Evolutionary conservation across 305 asterid species (phyloP).

Genomic region (Fraxinus platypoda): DNA sequence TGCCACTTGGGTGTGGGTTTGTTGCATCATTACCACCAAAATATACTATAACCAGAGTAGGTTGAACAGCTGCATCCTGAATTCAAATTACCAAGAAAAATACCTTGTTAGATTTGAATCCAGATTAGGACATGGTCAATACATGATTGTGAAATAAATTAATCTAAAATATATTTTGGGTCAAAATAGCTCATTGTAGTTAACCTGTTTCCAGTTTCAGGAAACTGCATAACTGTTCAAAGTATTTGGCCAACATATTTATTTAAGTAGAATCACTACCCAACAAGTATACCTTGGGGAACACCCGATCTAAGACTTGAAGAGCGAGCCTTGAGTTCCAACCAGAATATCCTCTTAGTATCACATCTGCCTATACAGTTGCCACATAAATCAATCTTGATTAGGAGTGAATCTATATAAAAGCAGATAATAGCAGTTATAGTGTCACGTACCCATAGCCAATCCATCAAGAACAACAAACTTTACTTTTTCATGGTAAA

Average conservation of each 20-base stretch:
- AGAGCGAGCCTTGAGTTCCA: conserved; percentile 87
- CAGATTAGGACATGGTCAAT: not conserved
- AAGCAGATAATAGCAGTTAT: not conserved
- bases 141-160: not conserved
- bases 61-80: conserved; percentile 73
- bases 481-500: not conserved
- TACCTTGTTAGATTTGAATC: not conserved
- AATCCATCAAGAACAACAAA: not conserved
- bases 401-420: not conserved
- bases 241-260: not conserved
- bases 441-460: not conserved
- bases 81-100: conserved; percentile 9
- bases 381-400: not conserved
- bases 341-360: conserved; percentile 82
- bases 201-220: not conserved
- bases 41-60: conserved; percentile 71
- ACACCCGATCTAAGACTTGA: conserved; percentile 57
- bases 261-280: not conserved
- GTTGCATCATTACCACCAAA: conserved; percentile 87
- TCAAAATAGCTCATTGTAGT: not conserved
- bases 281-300: conserved; percentile 61
- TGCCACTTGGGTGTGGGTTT: conserved; percentile 60
- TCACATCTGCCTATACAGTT: conserved; percentile 62
- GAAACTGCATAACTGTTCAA: not conserved
- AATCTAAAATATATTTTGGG: not conserved